Evolutionary conservation across 2,329 filamentous ascomycete genomes (phyloP).

Genomic region (Exophiala lecanii-corni): DNA sequence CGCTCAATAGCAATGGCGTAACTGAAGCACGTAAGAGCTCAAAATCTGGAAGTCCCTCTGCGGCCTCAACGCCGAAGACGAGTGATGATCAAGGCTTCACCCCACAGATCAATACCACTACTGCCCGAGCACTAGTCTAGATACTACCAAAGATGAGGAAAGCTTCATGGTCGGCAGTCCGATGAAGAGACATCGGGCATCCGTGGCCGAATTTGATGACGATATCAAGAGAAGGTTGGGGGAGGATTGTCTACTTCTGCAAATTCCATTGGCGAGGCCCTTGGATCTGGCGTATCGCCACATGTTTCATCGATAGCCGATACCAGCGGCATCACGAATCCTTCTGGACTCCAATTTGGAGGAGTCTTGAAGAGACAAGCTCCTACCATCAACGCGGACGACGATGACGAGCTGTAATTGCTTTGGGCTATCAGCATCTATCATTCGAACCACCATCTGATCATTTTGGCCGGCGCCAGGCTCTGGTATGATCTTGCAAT

Average conservation of each 20-base stretch:
- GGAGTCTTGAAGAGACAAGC: conserved; percentile 21
- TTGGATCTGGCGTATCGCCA: conserved; percentile 15
- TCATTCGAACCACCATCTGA: too few species aligned
- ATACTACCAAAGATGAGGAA: conserved; percentile 30
- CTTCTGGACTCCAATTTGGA: conserved; percentile 27
- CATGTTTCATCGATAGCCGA: conserved; percentile 12
- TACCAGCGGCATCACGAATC: conserved; percentile 12
- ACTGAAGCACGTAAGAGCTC: conserved; percentile 38
- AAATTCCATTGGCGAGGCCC: conserved; percentile 34
- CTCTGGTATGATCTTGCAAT: too few species aligned
- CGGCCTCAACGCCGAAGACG: conserved; percentile 35
- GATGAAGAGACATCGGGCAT: conserved; percentile 44
- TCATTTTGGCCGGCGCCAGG: too few species aligned
- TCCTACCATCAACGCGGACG: conserved; percentile 5
- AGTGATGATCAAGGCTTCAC: conserved; percentile 34
- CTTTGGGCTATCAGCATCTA: too few species aligned
- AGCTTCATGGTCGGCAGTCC: conserved; percentile 40
- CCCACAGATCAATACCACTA: conserved; percentile 27
- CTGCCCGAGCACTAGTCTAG: conserved; percentile 21
- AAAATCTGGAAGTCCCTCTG: conserved; percentile 36
- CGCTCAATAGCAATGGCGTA: conserved; percentile 35
- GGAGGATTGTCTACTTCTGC: conserved; percentile 30
- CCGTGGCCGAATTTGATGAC: conserved; percentile 40
- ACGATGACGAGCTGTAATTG: conserved; percentile 26
- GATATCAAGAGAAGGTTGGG: conserved; percentile 38